Conservation (phyloP, 345 rosid species). For the Dipteronia dyeriana region DNA sequence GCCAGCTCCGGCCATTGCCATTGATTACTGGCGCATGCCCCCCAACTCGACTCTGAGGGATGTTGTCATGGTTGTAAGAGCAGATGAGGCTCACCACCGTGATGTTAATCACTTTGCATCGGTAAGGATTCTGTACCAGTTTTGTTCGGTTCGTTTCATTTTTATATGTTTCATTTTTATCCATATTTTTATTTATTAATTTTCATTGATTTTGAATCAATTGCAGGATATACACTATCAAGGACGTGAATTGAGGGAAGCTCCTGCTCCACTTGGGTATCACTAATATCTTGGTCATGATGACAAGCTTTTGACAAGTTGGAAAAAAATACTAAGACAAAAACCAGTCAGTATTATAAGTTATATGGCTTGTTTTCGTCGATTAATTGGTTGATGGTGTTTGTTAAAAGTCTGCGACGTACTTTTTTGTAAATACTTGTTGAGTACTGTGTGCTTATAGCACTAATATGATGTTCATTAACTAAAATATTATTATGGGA, state of each 20-base stretch:
- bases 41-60: conserved; percentile 60
- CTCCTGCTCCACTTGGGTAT: conserved; percentile 72
- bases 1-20: conserved; percentile 78
- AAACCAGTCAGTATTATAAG: background rate
- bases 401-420: background rate
- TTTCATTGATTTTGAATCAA: background rate
- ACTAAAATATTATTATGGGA: background rate
- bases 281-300: conserved; percentile 33
- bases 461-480: background rate
- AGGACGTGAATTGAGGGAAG: conserved; percentile 63
- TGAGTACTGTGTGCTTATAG: background rate
- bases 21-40: conserved; percentile 79
- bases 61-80: conserved; percentile 67
- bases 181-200: background rate
- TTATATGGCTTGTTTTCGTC: background rate
- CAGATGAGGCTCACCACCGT: conserved; percentile 84
- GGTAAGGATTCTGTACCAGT: conserved; percentile 28
- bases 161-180: background rate
- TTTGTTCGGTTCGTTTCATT: background rate
- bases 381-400: background rate
- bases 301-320: background rate
- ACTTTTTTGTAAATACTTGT: background rate
- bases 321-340: too few relatives aligned
- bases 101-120: conserved; percentile 88
- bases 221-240: conserved; percentile 69